Percentiles rank a stretch among this genome's conserved stretches.
Evolutionary conservation across 495 filamentous ascomycete species (phyloP).

Genomic region (Neurospora terricola): DNA sequence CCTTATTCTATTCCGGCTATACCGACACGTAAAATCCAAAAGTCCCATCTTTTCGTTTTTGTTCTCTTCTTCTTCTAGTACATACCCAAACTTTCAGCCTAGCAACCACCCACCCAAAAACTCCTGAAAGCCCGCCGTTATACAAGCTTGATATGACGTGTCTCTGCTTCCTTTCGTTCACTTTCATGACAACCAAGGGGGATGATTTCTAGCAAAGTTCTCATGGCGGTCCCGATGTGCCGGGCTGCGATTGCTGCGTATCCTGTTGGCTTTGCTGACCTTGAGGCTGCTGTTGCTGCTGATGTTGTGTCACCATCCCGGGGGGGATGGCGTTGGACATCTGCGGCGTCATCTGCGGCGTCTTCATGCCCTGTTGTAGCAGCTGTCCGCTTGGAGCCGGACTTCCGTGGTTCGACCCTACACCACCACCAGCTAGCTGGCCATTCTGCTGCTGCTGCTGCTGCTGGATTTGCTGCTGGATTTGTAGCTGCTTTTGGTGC

Average conservation of each 20-base stretch:
- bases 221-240: background rate
- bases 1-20: background rate
- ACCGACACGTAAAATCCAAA: background rate
- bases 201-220: background rate
- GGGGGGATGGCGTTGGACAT: constrained; percentile 11
- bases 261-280: background rate
- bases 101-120: background rate
- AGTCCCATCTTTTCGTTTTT: background rate
- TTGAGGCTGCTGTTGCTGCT: background rate
- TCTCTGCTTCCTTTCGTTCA: background rate
- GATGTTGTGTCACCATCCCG: constrained; percentile 1
- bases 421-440: background rate
- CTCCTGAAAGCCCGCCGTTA: background rate
- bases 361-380: constrained; percentile 1
- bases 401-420: constrained; percentile 15
- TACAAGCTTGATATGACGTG: background rate
- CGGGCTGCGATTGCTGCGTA: background rate
- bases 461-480: background rate
- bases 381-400: constrained; percentile 10
- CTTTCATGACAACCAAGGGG: background rate
- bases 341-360: constrained; percentile 13
- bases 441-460: constrained; percentile 1
- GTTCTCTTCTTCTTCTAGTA: background rate
- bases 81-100: background rate
- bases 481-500: background rate